phyloP scores from a whole-genome alignment of 139 green algal species.

The Limnomonas spitsbergensis region DNA sequence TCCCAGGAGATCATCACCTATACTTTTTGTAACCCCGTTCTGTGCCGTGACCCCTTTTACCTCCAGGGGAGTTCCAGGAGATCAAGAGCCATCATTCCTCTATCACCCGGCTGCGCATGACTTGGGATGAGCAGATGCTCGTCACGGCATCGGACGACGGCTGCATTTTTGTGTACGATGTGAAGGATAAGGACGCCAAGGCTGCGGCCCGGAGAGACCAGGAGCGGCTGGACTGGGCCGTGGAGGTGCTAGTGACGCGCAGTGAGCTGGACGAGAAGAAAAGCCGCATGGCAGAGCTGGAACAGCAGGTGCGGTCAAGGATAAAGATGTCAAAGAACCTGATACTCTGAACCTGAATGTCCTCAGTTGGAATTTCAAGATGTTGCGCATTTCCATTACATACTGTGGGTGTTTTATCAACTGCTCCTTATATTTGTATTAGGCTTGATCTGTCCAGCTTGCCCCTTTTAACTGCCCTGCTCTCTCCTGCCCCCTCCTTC shows the following conservation, averaged over 20 bases:
- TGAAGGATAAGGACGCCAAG: slow-evolving; percentile 53
- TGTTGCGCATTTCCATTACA: no score
- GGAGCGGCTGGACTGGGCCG: slow-evolving; percentile 66
- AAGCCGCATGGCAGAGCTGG: slow-evolving; percentile 74
- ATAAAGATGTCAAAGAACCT: slow-evolving; percentile 13
- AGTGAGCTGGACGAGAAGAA: slow-evolving; percentile 81
- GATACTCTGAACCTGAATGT: no score
- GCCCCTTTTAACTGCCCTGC: background rate
- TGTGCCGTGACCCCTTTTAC: slow-evolving; percentile 12
- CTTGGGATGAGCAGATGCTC: slow-evolving; percentile 68
- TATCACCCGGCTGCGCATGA: slow-evolving; percentile 66
- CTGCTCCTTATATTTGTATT: no score
- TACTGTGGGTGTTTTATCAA: no score
- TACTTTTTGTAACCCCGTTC: no score
- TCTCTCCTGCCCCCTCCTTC: background rate
- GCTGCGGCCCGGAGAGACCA: slow-evolving; percentile 44
- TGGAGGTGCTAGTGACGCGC: slow-evolving; percentile 83
- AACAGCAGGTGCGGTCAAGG: slow-evolving; percentile 57
- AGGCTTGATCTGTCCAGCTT: no score
- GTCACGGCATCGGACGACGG: slow-evolving; percentile 74
- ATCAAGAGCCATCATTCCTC: slow-evolving; percentile 49
- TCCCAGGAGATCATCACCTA: slow-evolving; percentile 55
- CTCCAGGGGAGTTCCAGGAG: slow-evolving; percentile 46
- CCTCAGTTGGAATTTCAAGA: no score
- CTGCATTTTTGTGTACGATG: slow-evolving; percentile 71